Evolutionary conservation across 176 grass and related monocot species (phyloP), one percentile per base, ranked within the genome.

Genomic region (Ananas comosus): DNA sequence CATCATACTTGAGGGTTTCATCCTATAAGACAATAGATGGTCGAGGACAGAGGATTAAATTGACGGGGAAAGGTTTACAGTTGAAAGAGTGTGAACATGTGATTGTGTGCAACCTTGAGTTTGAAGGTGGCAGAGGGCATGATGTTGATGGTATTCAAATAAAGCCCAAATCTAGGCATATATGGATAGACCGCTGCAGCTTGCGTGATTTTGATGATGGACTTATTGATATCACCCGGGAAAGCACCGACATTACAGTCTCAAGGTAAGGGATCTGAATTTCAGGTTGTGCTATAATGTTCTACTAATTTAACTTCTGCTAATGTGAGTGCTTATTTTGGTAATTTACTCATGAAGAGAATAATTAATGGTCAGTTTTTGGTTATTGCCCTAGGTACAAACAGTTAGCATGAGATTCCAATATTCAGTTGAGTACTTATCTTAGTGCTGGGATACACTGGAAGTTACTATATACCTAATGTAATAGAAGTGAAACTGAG

Each of bases 21-120:
- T 93, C 90, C 1, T 56, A 93, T 73, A 93, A 93, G 75, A 93
- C 90, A 58, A 83, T 93, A 69, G 86, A 93, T 70, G 90, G 90
- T 2, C 83, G 90, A 13, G 90, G 86, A 0, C 82, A 86, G 70
- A 87, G 83, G 25, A 72, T 93, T 11, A 69, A 58, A 66, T 80
- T 93, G 63, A 51, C 74, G 33, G 80, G 82, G 24, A 93, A 93
- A 70, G 90, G 90, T 0, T 81, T 93, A 56, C 90, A 89, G 72
- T 74, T 93, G 82, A 86, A 76, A 76, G 72, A 81, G 18, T 88
- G 86, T 48, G 83, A 79, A 66, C 90, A 93, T 67, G 80, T 93
- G 24, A 89, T 93, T 33, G 73, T 93, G 69, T 93, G 90, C 67
- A 93, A 93, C 71, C 51, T 93, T 19, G 13, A 83, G 27, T 81